Evolutionary conservation across 2,329 filamentous ascomycete genomes (phyloP).

Genomic region (Fusarium succisae): DNA sequence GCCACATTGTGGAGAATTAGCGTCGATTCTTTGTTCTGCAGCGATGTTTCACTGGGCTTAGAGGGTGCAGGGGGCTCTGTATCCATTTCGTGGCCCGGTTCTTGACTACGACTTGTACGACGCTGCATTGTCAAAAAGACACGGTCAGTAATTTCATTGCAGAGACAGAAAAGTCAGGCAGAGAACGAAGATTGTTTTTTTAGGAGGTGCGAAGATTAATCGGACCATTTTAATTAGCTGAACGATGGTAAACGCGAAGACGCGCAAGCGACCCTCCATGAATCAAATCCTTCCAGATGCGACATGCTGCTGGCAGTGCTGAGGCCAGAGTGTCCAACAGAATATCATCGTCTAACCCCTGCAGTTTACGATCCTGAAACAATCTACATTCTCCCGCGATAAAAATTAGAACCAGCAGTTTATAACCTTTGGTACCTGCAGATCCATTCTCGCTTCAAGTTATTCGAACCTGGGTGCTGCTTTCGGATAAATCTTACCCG

Average conservation of each 20-base stretch:
- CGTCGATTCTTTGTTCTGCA: neutral
- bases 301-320: neutral
- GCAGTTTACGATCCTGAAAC: neutral
- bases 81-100: neutral
- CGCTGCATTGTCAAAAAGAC: neutral
- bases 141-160: accelerated
- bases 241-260: neutral
- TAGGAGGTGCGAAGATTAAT: neutral
- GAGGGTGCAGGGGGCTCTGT: accelerated
- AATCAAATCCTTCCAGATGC: neutral
- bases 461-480: too few relatives aligned
- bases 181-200: accelerated
- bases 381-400: accelerated
- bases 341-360: neutral
- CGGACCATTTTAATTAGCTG: neutral
- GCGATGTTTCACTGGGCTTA: neutral
- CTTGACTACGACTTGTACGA: neutral
- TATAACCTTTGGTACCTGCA: too few relatives aligned
- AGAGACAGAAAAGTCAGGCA: accelerated
- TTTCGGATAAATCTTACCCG: neutral
- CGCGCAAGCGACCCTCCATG: neutral
- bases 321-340: neutral
- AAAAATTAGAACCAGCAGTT: neutral
- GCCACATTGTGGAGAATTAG: neutral
- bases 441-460: too few relatives aligned